phyloP scores from a whole-genome alignment of 371 early-diverging fungal species.

The Apophysomyces trapeziformis region DNA sequence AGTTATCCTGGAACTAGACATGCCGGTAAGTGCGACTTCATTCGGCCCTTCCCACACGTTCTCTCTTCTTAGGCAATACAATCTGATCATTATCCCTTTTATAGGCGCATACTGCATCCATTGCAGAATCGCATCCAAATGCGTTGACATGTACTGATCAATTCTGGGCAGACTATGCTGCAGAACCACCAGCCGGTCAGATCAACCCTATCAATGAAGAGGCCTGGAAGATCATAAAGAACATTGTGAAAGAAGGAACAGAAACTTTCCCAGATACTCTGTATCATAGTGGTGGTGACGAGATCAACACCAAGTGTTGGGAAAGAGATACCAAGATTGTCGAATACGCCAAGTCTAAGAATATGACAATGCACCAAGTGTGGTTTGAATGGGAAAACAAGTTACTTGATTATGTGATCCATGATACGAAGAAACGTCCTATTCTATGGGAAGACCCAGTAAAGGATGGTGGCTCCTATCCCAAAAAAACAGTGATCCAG shows the following conservation, averaged over 20 bases:
- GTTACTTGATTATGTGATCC: constrained; percentile 29
- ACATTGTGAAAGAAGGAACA: constrained; percentile 66
- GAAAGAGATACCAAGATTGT: constrained; percentile 28
- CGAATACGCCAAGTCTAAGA: constrained; percentile 30
- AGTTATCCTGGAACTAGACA: constrained; percentile 79
- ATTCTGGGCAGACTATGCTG: constrained; percentile 58
- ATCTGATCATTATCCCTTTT: background rate
- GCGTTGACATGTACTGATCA: constrained; percentile 52
- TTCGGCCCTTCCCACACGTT: background rate
- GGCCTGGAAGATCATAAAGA: constrained; percentile 60
- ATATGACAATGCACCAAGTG: constrained; percentile 30
- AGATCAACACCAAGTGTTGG: constrained; percentile 75
- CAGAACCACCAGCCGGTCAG: constrained; percentile 79
- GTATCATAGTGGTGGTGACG: constrained; percentile 81
- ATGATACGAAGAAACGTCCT: constrained; percentile 39
- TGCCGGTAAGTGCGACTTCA: constrained; percentile 48
- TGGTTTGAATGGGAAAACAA: constrained; percentile 44
- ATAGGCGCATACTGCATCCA: constrained; percentile 67
- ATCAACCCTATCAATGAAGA: constrained; percentile 65
- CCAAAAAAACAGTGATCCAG: constrained; percentile 59
- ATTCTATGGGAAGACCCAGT: constrained; percentile 55
- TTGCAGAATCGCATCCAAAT: constrained; percentile 50
- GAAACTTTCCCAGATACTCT: constrained; percentile 66
- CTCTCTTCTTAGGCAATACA: too few relatives aligned
- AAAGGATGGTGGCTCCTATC: constrained; percentile 26